phyloP scores from a whole-genome alignment of 352 stramenopile genomes.

The Blastocystis sp. region DNA sequence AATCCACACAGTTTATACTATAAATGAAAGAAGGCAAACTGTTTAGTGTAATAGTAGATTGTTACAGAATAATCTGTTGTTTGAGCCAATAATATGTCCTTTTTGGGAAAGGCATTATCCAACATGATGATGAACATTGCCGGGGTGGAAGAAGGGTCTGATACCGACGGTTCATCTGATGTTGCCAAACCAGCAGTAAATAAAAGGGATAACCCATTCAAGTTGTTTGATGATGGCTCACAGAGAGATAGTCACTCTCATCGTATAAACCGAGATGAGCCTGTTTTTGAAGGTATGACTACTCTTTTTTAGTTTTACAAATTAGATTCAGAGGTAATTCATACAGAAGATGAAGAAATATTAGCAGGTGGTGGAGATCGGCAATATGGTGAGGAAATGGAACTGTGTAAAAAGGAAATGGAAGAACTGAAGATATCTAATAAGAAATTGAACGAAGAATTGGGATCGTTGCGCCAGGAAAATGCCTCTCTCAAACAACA shows the following conservation, averaged over 20 bases:
- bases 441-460: neutral
- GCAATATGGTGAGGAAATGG: neutral
- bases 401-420: constrained; percentile 3
- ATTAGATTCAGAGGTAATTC: constrained; percentile 47
- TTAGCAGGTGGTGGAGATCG: neutral
- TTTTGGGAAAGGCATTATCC: constrained; percentile 22
- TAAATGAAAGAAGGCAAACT: neutral
- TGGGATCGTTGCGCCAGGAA: neutral
- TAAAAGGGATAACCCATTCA: neutral
- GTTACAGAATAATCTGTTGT: neutral
- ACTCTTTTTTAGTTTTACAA: neutral
- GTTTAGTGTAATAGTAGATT: neutral
- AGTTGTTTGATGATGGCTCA: neutral
- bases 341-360: neutral
- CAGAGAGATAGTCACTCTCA: neutral
- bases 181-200: neutral
- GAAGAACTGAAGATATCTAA: neutral
- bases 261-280: neutral
- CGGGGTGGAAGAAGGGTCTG: neutral
- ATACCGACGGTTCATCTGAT: neutral
- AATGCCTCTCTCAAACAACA: constrained; percentile 29
- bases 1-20: neutral
- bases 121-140: constrained; percentile 9
- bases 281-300: neutral
- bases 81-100: neutral